phyloP scores from a whole-genome alignment of 1,284 basidiomycete genomes.

The Omphalotus olearius region DNA sequence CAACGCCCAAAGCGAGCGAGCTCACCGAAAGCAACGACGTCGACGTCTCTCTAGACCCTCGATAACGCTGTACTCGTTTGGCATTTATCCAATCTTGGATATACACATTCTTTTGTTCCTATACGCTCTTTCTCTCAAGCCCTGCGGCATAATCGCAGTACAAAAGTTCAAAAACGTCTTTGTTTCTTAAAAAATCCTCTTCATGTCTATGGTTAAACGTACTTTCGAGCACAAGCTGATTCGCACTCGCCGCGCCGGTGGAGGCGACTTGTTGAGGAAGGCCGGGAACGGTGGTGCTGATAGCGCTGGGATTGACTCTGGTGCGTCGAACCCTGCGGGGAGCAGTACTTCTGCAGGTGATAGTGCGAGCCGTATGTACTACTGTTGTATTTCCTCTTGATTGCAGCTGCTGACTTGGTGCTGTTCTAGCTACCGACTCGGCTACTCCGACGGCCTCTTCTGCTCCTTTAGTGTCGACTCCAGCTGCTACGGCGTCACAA shows the following conservation, averaged over 20 bases:
- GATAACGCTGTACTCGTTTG: neutral
- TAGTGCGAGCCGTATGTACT: neutral
- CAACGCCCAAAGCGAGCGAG: slow-evolving; percentile 3
- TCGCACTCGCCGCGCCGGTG: slow-evolving; percentile 1
- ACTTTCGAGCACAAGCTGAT: neutral
- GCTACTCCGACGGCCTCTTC: neutral
- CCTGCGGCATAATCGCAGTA: neutral
- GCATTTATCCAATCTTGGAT: neutral
- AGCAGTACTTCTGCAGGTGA: neutral
- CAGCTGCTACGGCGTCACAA: neutral
- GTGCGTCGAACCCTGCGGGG: neutral
- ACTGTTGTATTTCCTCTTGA: neutral
- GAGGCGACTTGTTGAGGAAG: neutral
- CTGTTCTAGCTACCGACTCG: neutral
- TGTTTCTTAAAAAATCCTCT: neutral
- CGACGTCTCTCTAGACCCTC: neutral
- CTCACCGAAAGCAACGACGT: neutral
- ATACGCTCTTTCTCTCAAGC: slow-evolving; percentile 4
- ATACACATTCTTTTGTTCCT: slow-evolving; percentile 10
- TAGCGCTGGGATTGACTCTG: neutral
- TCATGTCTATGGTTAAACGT: slow-evolving; percentile 7
- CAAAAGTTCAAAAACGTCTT: neutral
- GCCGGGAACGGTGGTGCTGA: neutral
- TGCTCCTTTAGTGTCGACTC: neutral
- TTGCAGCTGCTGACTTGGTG: neutral